Evolutionary conservation across 805 yeast genomes (phyloP).

Genomic region (Yamadazyma laniorum): DNA sequence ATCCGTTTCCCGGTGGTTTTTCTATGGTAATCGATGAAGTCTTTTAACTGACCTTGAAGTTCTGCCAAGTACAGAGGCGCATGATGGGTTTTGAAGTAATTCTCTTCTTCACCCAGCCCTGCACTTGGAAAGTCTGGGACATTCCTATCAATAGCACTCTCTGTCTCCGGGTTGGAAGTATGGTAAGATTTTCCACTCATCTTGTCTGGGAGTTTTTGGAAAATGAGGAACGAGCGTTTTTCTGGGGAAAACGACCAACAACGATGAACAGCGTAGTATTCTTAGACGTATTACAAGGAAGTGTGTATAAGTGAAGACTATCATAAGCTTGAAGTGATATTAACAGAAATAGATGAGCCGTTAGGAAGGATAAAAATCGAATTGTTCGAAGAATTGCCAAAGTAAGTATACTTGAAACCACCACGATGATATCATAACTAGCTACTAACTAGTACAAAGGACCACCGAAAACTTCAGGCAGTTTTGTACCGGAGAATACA

Average conservation of each 20-base stretch:
- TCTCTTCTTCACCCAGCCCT: conserved; percentile 64
- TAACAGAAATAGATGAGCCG: conserved; percentile 1
- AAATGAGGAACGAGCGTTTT: conserved; percentile 18
- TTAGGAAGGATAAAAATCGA: conserved; percentile 43
- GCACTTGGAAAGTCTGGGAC: conserved; percentile 81
- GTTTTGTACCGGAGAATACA: conserved; percentile 41
- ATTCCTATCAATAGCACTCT: conserved; percentile 75
- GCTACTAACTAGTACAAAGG: conserved; percentile 9
- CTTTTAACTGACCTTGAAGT: conserved; percentile 53
- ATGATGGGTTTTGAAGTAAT: conserved; percentile 67
- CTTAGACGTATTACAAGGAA: conserved; percentile 32
- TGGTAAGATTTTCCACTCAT: conserved; percentile 17
- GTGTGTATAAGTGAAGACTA: conserved; percentile 18
- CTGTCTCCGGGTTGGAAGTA: conserved; percentile 71
- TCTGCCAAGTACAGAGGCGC: conserved; percentile 74
- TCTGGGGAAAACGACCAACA: conserved; percentile 4
- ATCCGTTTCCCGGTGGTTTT: conserved; percentile 46
- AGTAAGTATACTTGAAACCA: conserved; percentile 10
- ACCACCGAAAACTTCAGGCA: conserved; percentile 53
- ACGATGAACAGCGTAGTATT: conserved; percentile 42
- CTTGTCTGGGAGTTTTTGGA: background rate
- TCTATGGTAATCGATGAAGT: conserved; percentile 59
- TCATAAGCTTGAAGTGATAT: background rate
- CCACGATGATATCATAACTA: too few relatives aligned
- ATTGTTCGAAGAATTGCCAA: conserved; percentile 30